Evolutionary conservation across 768 basidiomycete genomes (phyloP), one percentile per base, ranked within the genome.

Genomic region (Boletus rufocinnamomeus): DNA sequence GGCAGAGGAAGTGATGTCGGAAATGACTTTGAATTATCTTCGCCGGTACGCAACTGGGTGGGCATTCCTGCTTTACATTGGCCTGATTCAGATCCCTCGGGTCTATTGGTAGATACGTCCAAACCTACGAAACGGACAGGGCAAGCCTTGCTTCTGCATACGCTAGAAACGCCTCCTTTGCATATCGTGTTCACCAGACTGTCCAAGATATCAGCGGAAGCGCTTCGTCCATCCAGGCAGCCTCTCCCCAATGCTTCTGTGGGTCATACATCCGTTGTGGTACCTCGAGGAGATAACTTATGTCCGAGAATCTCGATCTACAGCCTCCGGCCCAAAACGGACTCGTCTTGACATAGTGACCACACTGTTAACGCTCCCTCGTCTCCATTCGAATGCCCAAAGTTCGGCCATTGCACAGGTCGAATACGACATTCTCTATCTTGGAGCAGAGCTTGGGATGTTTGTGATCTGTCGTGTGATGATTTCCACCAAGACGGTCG

Each of bases 131-230:
- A 52, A 37, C 46, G 19, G 72, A 75, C 49, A 72, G 72, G 37
- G 65, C 67, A 45, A 68, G 64, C 52, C 72, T 73, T 50, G 72
- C 72, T 34, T 69, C 73, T 40, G 72, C 72, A 17, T 73, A 73
- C 49, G 66, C 65, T 47, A 56, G 63, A 37, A 61, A 63, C 8
- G 70, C 71, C n/a, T 70, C 69, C 43, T 74, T 75, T 27, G 67
- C 65, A 43, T 75, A 66, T 57, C 68, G 70, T 55, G 57, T 50
- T 28, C 65, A 72, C 43, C 50, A 56, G 45, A 40, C 55, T 14
- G 27, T 32, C 19, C 54, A 47, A 59, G 48, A 50, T 44, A 40
- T 30, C 16, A 23, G 23, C 9, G 58, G 23, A 8, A 17, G 34
- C 1, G 9, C 35, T 11, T 44, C 44, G 13, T 50, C 59, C 16